These are phyloP conservation scores for Anisodus tanguticus DNA, from an alignment of 257 asterid genomes.

Conservation along the genomic window DNA sequence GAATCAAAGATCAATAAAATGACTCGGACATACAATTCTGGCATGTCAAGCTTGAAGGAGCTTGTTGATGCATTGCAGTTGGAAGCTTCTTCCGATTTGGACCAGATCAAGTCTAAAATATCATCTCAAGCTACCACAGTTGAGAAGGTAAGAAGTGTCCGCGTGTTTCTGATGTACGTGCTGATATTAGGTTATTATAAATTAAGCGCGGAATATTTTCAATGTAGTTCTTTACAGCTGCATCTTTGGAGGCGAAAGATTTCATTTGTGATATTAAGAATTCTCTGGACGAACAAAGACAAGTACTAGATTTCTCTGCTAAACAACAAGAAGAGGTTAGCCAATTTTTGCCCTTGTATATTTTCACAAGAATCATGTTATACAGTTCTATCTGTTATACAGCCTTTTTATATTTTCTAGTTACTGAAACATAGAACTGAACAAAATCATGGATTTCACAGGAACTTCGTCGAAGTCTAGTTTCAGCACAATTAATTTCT, in stretches of 20 bases:
- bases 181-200: background rate
- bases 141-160: constrained; percentile 56
- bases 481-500: constrained; percentile 69
- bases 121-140: constrained; percentile 55
- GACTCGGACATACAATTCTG: constrained; percentile 56
- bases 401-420: constrained; percentile 18
- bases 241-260: constrained; percentile 64
- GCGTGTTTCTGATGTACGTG: constrained; percentile 1
- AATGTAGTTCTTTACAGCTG: constrained; percentile 57
- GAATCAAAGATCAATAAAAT: constrained; percentile 65
- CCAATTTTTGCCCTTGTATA: background rate
- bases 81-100: constrained; percentile 67
- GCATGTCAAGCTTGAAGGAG: constrained; percentile 50
- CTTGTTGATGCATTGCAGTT: constrained; percentile 49
- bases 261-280: constrained; percentile 58
- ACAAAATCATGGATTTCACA: constrained; percentile 26
- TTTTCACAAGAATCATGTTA: constrained; percentile 4
- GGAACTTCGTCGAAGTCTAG: constrained; percentile 62
- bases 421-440: constrained; percentile 25
- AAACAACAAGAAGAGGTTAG: constrained; percentile 72
- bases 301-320: constrained; percentile 60
- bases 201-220: constrained; percentile 3
- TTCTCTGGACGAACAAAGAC: constrained; percentile 60
- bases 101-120: constrained; percentile 55
- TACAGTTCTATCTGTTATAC: background rate